Evolutionary conservation across 768 basidiomycete species (phyloP).

Genomic region (Serpula lacrymans): DNA sequence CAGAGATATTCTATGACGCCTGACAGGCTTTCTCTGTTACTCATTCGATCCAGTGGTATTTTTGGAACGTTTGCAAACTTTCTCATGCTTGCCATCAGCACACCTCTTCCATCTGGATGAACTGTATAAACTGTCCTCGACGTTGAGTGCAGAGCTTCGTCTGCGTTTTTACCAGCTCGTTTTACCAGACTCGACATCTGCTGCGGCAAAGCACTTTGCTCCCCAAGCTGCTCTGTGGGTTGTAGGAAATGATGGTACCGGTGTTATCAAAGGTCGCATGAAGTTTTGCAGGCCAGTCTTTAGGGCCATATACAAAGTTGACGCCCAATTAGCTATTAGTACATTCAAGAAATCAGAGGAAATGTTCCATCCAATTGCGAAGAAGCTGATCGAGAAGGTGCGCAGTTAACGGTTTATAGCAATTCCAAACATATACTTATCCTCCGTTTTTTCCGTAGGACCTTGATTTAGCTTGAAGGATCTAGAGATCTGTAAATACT

Average conservation of each 20-base stretch:
- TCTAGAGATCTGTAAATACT: too few species aligned
- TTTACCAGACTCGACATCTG: slow-evolving; percentile 34
- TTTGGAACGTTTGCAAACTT: slow-evolving; percentile 48
- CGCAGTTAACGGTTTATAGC: too few species aligned
- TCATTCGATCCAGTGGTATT: slow-evolving; percentile 42
- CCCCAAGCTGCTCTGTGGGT: slow-evolving; percentile 45
- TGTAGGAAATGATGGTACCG: slow-evolving; percentile 35
- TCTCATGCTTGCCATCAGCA: slow-evolving; percentile 37
- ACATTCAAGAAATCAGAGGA: slow-evolving; percentile 31
- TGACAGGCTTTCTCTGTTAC: neutral
- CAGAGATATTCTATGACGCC: neutral
- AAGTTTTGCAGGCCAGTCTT: slow-evolving; percentile 54
- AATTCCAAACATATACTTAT: too few species aligned
- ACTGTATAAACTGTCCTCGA: slow-evolving; percentile 40
- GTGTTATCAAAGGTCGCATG: slow-evolving; percentile 49
- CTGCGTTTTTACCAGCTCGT: slow-evolving; percentile 50
- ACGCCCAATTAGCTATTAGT: slow-evolving; percentile 31
- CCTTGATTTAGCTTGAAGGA: too few species aligned
- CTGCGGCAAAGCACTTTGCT: slow-evolving; percentile 28
- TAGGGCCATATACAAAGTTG: slow-evolving; percentile 34
- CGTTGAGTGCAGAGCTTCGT: slow-evolving; percentile 50
- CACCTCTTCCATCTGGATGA: slow-evolving; percentile 41
- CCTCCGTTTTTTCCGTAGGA: too few species aligned
- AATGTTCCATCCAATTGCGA: slow-evolving; percentile 50
- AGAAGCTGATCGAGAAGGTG: slow-evolving; percentile 48